phyloP scores from a whole-genome alignment of 371 early-diverging fungal genomes.

The Amoeboradix gromovi region DNA sequence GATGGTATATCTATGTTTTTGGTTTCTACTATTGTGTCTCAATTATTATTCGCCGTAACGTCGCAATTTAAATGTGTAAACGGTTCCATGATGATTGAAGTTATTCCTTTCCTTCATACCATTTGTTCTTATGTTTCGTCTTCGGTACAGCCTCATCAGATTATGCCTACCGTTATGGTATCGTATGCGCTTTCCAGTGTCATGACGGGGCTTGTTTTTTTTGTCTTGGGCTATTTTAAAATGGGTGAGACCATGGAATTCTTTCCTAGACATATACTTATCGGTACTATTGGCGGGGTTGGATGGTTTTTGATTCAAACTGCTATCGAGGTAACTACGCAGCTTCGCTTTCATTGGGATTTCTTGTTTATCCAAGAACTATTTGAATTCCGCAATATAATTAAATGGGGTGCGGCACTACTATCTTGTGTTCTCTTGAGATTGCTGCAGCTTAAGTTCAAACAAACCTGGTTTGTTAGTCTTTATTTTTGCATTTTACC shows the following conservation, averaged over 20 bases:
- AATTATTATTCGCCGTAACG: slow-evolving; percentile 49
- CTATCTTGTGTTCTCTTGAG: slow-evolving; percentile 34
- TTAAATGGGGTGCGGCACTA: slow-evolving; percentile 48
- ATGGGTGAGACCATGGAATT: slow-evolving; percentile 24
- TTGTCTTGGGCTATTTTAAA: slow-evolving; percentile 49
- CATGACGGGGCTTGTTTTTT: slow-evolving; percentile 57
- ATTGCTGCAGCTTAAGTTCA: slow-evolving; percentile 13
- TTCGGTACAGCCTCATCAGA: slow-evolving; percentile 16
- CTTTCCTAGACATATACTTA: slow-evolving; percentile 77
- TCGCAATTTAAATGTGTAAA: slow-evolving; percentile 65
- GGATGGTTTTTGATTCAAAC: slow-evolving; percentile 75
- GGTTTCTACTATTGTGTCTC: slow-evolving; percentile 41
- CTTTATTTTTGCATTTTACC: slow-evolving; percentile 53
- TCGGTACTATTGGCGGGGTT: slow-evolving; percentile 79
- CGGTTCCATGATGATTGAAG: slow-evolving; percentile 79
- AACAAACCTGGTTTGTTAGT: slow-evolving; percentile 50
- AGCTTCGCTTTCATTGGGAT: slow-evolving; percentile 9
- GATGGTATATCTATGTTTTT: slow-evolving; percentile 76
- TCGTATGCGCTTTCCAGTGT: slow-evolving; percentile 40
- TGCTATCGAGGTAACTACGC: slow-evolving; percentile 57
- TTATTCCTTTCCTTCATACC: slow-evolving; percentile 63
- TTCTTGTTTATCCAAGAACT: slow-evolving; percentile 7
- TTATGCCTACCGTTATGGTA: slow-evolving; percentile 61
- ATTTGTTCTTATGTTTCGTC: slow-evolving; percentile 25
- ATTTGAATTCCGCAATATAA: slow-evolving; percentile 11